These are phyloP conservation scores for Garcia nutans DNA, from an alignment of 345 rosid genomes.

Conservation along the genomic window DNA sequence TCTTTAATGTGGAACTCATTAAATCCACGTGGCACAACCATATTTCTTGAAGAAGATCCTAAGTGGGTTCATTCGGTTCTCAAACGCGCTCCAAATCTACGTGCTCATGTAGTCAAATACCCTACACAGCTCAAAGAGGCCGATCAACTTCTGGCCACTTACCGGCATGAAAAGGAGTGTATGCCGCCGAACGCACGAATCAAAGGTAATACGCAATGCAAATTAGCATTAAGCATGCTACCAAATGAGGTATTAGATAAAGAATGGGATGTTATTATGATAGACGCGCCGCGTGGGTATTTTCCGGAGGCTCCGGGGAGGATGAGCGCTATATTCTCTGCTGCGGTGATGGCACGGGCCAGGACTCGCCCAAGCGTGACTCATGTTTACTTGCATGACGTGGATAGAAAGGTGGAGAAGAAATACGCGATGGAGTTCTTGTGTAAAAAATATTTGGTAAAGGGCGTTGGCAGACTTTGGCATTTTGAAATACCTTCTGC, in stretches of 20 bases:
- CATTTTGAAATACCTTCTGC: conserved; percentile 68
- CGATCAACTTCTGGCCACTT: conserved; percentile 36
- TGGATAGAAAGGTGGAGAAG: conserved; percentile 67
- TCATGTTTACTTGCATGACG: conserved; percentile 71
- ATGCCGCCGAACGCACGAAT: conserved; percentile 44
- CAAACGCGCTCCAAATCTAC: conserved; percentile 39
- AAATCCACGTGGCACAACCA: conserved; percentile 64
- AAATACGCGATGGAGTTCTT: conserved; percentile 55
- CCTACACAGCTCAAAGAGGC: conserved; percentile 62
- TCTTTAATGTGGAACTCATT: conserved; percentile 75
- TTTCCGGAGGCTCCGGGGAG: conserved; percentile 63
- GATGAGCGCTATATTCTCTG: conserved; percentile 73
- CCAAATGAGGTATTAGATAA: conserved; percentile 72
- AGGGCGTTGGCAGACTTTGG: conserved; percentile 57
- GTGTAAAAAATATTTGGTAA: conserved; percentile 51
- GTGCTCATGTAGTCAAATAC: conserved; percentile 56
- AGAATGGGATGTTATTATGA: conserved; percentile 82
- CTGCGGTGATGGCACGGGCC: conserved; percentile 66
- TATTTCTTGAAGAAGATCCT: conserved; percentile 75
- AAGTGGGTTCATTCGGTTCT: conserved; percentile 53
- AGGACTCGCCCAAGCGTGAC: conserved; percentile 63
- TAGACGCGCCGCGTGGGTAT: conserved; percentile 78
- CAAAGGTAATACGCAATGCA: conserved; percentile 53
- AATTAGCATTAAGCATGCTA: conserved; percentile 53
- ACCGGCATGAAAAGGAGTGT: conserved; percentile 43